These are phyloP conservation scores for Penicillium odoratum DNA, from an alignment of 495 filamentous ascomycete genomes.

Conservation along the genomic window DNA sequence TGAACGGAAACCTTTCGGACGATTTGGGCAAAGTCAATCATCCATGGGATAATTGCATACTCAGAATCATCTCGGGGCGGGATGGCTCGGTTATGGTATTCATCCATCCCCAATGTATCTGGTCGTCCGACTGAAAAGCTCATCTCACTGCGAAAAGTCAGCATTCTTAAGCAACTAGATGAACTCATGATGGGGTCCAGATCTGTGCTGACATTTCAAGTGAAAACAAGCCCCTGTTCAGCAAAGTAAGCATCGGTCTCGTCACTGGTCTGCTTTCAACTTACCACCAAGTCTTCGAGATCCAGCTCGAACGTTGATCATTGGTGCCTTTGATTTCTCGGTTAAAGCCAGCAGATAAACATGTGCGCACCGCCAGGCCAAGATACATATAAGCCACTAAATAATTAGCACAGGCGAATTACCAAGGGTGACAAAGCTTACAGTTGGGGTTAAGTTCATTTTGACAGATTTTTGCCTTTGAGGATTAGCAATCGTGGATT, in stretches of 20 bases:
- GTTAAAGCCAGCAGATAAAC: slow-evolving; percentile 44
- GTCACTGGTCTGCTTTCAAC: slow-evolving; percentile 3
- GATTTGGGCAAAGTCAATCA: slow-evolving; percentile 45
- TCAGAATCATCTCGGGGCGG: slow-evolving; percentile 40
- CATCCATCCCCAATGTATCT: slow-evolving; percentile 45
- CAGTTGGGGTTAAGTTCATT: slow-evolving; percentile 45
- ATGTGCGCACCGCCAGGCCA: slow-evolving; percentile 41
- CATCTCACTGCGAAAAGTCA: slow-evolving; percentile 33
- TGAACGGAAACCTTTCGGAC: slow-evolving; percentile 43
- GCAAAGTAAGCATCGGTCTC: neutral
- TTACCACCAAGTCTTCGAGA: slow-evolving; percentile 47
- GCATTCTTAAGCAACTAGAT: neutral
- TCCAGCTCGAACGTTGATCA: slow-evolving; percentile 40
- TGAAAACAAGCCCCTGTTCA: slow-evolving; percentile 39
- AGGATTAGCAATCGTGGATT: neutral
- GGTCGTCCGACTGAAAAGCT: slow-evolving; percentile 43
- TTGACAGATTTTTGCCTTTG: slow-evolving; percentile 43
- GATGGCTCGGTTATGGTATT: slow-evolving; percentile 43
- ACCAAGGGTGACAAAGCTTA: slow-evolving; percentile 13
- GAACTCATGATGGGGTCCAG: neutral
- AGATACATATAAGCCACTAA: slow-evolving; percentile 49
- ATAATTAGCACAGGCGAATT: slow-evolving; percentile 8
- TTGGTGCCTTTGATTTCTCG: slow-evolving; percentile 34
- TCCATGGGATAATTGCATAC: slow-evolving; percentile 44
- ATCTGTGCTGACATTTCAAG: slow-evolving; percentile 39